Evolutionary conservation across 352 stramenopile genomes (phyloP), one percentile per base, ranked within the genome.

Genomic region (Globisporangium megalacanthum): DNA sequence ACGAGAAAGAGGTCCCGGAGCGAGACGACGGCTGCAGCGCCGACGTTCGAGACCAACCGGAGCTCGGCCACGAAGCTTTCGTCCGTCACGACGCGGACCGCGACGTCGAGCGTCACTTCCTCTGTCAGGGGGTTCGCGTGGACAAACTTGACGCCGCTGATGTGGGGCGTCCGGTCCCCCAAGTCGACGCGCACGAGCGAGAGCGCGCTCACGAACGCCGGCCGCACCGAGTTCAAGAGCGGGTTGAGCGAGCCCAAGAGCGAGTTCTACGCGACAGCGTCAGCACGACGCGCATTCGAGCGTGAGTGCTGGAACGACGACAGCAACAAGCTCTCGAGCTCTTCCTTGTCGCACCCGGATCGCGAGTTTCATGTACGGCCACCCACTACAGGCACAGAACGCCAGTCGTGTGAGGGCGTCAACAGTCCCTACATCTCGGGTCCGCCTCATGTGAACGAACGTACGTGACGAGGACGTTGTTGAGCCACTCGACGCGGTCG

Each of bases 401-500:
- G 58, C 36, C 3, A 15, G 42, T 19, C 39, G 56, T 39, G 35
- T 13, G 19, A 31, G 17, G 9, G 49, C 13, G 35, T 54, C 33
- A 46, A 5, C 35, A 35, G 25, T 14, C 19, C 6, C 14, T 19
- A 13, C 20, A 39, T 29, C 25, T 29, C 25, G 1, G 25, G 25
- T 29, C 25, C 25, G 25, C 25, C 14, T 4, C 11, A 50, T 4
- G 6, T 39, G 6, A 39, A 39, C 35, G 35, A 39, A 39, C 70
- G 46, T 64, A 73, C 58, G 61, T 67, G 54, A 69, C 60, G 51
- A 92, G 79, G 4, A 87, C 79, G 58, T 83, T 84, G 62, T 92
- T 92, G 55, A 92, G 72, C 82, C 82, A 92, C 31, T 88, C 74
- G 46, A 86, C 77, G 53, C 79, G 77, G 60, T 92, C 82, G 19